Evolutionary conservation across 2,329 filamentous ascomycete species (phyloP), one percentile per base, ranked within the genome.

Genomic region (Dothideomycetes sp.): DNA sequence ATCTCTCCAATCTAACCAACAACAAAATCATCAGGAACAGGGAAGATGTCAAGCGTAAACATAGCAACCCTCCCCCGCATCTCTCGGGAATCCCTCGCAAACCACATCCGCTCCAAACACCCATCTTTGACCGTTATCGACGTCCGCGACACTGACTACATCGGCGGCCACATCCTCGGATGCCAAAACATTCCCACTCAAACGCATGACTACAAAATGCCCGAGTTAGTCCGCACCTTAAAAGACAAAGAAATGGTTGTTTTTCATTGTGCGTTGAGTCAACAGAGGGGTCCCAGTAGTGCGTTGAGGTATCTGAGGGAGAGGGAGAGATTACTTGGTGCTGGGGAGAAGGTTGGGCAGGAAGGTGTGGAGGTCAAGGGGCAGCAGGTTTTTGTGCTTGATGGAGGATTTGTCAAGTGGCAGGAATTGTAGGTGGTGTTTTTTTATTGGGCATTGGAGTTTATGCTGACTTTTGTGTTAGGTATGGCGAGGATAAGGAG

Each of bases 261-360:
- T 1, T 98, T 98, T 61, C 91, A 98, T 65, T 98, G 91, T 63
- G 83, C 84, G 13, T 68, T 96, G 41, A 89, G 82, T 51, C 91
- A 96, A 67, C 83, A 94, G 64, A 73, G 91, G 1, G 91, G 91
- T 0, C 91, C 91, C 0, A 74, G 74, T 36, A 87, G 89, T 3
- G 91, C 91, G 4, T 64, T 94, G 51, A 71, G 73, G 53, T 96
- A 95, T 60, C 51, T 88, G 46, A 68, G 82, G 24, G 82, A 87
- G 64, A 70, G 78, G 33, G 77, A 82, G 50, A 66, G 71, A 39
- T 45, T 70, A 47, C 53, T 68, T 22, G 66, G 64, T 10, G 47
- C 47, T 17, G 39, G 18, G 18, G 2, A 24, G 13, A 38, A 10
- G 25, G 43, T 33, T 3, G 39, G 42, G 29, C 17, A 38, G 33